Percentiles rank a stretch among this genome's conserved stretches.
These are phyloP conservation scores for Cyclotella sp. DNA, from an alignment of 108 stramenopile species.

Conservation along the genomic window DNA sequence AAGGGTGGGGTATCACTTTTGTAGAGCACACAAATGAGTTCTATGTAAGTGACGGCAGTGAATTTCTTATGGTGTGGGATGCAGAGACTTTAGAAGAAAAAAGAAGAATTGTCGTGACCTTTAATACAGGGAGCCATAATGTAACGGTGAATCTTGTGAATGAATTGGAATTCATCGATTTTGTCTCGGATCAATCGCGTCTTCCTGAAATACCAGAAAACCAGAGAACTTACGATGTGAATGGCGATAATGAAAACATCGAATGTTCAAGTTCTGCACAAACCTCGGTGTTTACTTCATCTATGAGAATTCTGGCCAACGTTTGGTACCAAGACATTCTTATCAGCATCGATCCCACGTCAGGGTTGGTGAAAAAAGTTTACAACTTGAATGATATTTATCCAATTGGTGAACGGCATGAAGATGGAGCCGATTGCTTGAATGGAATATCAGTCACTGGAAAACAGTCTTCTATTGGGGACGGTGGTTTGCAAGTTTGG, in stretches of 20 bases:
- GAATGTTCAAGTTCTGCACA: conserved; percentile 20
- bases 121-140: conserved; percentile 17
- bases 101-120: conserved; percentile 36
- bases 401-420: conserved; percentile 27
- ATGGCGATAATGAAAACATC: conserved; percentile 60
- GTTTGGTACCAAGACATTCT: conserved; percentile 77
- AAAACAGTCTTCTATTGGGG: conserved; percentile 13
- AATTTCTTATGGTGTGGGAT: conserved; percentile 72
- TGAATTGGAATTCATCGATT: conserved; percentile 78
- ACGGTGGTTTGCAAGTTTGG: conserved; percentile 58
- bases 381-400: conserved; percentile 67
- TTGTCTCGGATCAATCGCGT: neutral
- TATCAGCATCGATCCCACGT: conserved; percentile 66
- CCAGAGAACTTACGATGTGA: conserved; percentile 57
- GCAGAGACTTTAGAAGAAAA: conserved; percentile 52
- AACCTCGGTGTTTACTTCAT: conserved; percentile 20
- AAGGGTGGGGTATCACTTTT: conserved; percentile 90
- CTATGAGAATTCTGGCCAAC: conserved; percentile 75
- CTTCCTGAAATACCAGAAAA: conserved; percentile 37
- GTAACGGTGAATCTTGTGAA: conserved; percentile 50
- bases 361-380: conserved; percentile 59
- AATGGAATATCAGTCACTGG: conserved; percentile 80
- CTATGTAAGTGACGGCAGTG: conserved; percentile 78
- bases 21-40: conserved; percentile 58
- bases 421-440: conserved; percentile 62